A percentile compares a stretch with the other conserved stretches of the same genome.
Evolutionary conservation across 331 rosid genomes (phyloP).

Genomic region (Quercus tomentella): DNA sequence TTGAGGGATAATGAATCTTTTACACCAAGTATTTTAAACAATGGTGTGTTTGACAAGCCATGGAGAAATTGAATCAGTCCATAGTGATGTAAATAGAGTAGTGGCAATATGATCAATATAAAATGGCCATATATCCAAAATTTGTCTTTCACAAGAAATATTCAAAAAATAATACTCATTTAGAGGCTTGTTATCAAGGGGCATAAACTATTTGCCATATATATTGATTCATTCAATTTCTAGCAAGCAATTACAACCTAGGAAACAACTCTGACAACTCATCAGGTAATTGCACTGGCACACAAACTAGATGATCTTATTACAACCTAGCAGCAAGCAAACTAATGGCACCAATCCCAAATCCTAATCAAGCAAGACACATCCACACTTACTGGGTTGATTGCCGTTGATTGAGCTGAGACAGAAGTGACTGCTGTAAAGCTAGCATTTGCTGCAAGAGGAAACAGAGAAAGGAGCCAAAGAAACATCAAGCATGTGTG

Average conservation of each 20-base stretch:
- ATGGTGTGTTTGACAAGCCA: not conserved
- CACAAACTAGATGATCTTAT: not conserved
- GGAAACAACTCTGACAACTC: not conserved
- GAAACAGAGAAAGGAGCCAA: not conserved
- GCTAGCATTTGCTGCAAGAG: constrained; percentile 52
- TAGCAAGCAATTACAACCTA: not conserved
- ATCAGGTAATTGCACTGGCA: not conserved
- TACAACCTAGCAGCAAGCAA: not conserved
- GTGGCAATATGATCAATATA: not conserved
- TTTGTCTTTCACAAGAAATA: not conserved
- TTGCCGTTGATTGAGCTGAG: constrained; percentile 46
- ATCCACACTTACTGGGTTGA: constrained; percentile 41
- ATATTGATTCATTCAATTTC: not conserved
- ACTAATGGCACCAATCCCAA: not conserved
- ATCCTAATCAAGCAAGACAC: not conserved
- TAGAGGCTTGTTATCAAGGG: not conserved
- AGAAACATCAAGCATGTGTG: not conserved
- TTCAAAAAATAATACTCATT: not conserved
- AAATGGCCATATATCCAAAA: not conserved
- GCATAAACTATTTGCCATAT: not conserved
- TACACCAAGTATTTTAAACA: not conserved
- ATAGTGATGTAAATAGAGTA: not conserved
- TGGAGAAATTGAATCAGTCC: not conserved
- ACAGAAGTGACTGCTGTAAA: constrained; percentile 45
- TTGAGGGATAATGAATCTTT: not conserved